Evolutionary conservation across 2,329 filamentous ascomycete species (phyloP).

Genomic region (Clarireedia monteithiana): DNA sequence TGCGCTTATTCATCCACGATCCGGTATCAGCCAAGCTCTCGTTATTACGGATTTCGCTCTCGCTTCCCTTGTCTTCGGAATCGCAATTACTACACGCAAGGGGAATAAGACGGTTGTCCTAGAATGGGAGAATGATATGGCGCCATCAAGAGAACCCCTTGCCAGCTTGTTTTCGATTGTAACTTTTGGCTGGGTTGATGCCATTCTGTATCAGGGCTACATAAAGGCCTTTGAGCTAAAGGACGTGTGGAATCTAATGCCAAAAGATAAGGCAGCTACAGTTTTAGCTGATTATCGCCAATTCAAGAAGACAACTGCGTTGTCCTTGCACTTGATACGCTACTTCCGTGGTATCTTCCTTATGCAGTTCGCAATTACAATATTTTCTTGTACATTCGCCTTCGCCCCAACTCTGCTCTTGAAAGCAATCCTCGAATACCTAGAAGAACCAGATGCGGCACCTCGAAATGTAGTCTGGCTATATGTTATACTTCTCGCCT

Average conservation of each 20-base stretch:
- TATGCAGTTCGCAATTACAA: conserved; percentile 72
- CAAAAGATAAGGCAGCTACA: conserved; percentile 77
- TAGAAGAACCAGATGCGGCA: conserved; percentile 70
- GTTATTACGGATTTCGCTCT: conserved; percentile 68
- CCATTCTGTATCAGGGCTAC: conserved; percentile 84
- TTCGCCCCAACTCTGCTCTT: conserved; percentile 89
- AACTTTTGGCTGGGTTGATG: conserved; percentile 86
- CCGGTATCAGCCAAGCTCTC: conserved; percentile 53
- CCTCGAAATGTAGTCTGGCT: conserved; percentile 90
- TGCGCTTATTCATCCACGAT: conserved; percentile 67
- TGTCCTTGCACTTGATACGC: conserved; percentile 73
- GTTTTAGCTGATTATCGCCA: conserved; percentile 80
- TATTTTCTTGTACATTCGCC: conserved; percentile 72
- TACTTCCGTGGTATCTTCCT: conserved; percentile 76
- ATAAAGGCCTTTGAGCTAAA: conserved; percentile 72
- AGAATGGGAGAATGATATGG: conserved; percentile 81
- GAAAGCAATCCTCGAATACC: conserved; percentile 85
- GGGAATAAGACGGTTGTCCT: conserved; percentile 85
- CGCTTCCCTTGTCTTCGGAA: conserved; percentile 62
- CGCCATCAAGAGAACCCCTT: conserved; percentile 78
- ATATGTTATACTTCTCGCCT: conserved; percentile 82
- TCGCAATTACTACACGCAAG: conserved; percentile 76
- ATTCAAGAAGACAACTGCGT: conserved; percentile 69
- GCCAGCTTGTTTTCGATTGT: conserved; percentile 83
- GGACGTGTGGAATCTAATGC: conserved; percentile 85